phyloP scores from a whole-genome alignment of 2,329 filamentous ascomycete species.

The Monosporascus sp. region DNA sequence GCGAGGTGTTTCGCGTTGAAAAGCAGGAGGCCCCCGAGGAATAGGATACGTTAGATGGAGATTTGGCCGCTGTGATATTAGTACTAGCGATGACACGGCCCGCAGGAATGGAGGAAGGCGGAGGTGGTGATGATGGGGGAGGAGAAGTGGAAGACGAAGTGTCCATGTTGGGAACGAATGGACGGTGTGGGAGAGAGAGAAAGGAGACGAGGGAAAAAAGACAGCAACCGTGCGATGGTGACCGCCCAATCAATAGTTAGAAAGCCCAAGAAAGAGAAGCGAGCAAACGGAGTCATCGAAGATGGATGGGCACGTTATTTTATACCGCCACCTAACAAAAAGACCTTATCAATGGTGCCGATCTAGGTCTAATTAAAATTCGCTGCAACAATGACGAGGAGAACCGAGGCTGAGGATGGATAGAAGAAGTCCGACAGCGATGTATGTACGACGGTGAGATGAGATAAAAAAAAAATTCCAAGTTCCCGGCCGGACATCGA shows the following conservation, averaged over 20 bases:
- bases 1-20: constrained; percentile 23
- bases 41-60: constrained; percentile 23
- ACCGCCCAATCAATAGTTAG: neutral
- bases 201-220: constrained; percentile 1
- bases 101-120: constrained; percentile 12
- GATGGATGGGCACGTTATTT: constrained; percentile 8
- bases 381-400: neutral
- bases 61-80: constrained; percentile 10
- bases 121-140: constrained; percentile 21
- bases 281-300: neutral
- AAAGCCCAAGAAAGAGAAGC: neutral
- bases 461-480: neutral
- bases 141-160: constrained; percentile 2
- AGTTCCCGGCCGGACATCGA: neutral
- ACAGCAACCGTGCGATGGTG: neutral
- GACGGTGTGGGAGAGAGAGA: neutral
- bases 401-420: neutral
- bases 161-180: neutral
- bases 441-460: neutral
- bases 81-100: constrained; percentile 1
- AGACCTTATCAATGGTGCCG: neutral
- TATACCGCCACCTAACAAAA: constrained; percentile 14
- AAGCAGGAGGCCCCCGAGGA: constrained; percentile 21
- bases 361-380: neutral
- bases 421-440: too few species aligned